Percentiles rank a stretch among this genome's conserved stretches.
Conservation (phyloP, 129 eudicot species). For the Chrysanthemum lavandulifolium region DNA sequence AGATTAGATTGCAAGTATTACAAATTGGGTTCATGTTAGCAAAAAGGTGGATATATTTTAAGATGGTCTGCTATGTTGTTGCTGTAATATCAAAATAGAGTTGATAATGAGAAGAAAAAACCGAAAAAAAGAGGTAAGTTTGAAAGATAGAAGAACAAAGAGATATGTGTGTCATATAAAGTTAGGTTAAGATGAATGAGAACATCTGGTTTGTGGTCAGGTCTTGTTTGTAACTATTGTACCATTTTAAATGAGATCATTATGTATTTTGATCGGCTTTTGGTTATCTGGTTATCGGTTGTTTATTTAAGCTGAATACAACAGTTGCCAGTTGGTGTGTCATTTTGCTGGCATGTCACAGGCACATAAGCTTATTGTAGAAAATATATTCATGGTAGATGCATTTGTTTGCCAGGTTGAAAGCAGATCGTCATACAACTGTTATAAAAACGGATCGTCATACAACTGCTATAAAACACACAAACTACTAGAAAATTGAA, state of each 20-base stretch:
- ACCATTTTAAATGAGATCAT: conserved; percentile 18
- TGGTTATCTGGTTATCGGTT: not conserved
- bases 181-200: conserved; percentile 31
- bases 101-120: conserved; percentile 3
- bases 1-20: not conserved
- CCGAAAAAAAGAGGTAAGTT: conserved; percentile 1
- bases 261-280: not conserved
- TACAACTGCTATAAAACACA: no score
- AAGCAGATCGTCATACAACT: no score
- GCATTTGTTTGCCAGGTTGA: no score
- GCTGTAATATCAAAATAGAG: conserved; percentile 30
- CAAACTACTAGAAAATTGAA: no score
- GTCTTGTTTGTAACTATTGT: conserved; percentile 23
- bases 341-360: not conserved
- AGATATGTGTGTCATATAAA: conserved; percentile 31
- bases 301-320: not conserved
- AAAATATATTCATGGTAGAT: not conserved
- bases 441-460: no score
- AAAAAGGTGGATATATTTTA: conserved; percentile 16
- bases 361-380: not conserved
- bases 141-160: conserved; percentile 26
- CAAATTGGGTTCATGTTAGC: conserved; percentile 4
- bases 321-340: not conserved
- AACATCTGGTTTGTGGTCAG: conserved; percentile 23
- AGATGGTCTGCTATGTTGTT: conserved; percentile 22